These are phyloP conservation scores for Bocquillonia castaneifolia DNA, from an alignment of 441 rosid species.

Conservation along the genomic window DNA sequence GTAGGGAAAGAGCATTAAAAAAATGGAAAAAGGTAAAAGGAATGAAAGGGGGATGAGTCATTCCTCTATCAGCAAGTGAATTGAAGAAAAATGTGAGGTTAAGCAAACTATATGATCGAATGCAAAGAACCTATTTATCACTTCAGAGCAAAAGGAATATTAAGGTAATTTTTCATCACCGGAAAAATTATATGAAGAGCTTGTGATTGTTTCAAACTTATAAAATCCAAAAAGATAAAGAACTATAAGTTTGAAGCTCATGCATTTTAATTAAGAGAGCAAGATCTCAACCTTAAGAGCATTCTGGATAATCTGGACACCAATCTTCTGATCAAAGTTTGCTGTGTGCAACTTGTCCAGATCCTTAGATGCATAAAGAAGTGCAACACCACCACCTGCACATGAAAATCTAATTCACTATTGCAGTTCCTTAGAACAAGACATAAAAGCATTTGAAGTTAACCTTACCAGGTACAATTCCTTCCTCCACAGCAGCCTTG, in stretches of 20 bases:
- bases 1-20: neutral
- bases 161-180: neutral
- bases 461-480: constrained; percentile 67
- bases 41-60: too few species aligned
- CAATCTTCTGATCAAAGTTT: constrained; percentile 81
- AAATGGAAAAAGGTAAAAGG: too few species aligned
- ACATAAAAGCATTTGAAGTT: neutral
- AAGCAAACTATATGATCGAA: neutral
- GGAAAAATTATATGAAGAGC: neutral
- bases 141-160: neutral
- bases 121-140: neutral
- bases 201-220: neutral
- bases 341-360: constrained; percentile 69
- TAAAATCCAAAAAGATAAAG: neutral
- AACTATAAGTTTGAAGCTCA: neutral
- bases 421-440: neutral
- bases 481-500: constrained; percentile 92
- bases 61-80: too few species aligned
- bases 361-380: constrained; percentile 70
- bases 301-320: constrained; percentile 84
- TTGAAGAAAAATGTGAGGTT: neutral
- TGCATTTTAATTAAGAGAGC: neutral
- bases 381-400: constrained; percentile 84
- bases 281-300: constrained; percentile 56
- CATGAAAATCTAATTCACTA: neutral